Percentiles rank a stretch among this genome's conserved stretches.
Evolutionary conservation across 1,284 basidiomycete genomes (phyloP).

Genomic region (Heterobasidion occidentale): DNA sequence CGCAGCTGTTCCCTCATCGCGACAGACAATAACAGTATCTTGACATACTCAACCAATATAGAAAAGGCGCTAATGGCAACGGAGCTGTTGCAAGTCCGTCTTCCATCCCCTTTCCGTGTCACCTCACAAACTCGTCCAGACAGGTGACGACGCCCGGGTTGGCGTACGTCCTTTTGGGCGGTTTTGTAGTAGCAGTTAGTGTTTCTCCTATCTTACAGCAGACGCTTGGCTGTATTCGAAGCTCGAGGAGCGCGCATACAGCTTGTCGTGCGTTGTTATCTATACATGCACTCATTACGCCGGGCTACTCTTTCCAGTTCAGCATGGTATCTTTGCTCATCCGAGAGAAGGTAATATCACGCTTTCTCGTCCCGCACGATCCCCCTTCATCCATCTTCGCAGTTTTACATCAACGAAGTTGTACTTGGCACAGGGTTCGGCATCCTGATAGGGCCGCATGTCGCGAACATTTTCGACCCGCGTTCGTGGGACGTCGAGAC

Average conservation of each 20-base stretch:
- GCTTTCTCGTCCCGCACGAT: not conserved
- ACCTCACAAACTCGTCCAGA: constrained; percentile 3
- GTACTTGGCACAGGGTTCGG: constrained; percentile 82
- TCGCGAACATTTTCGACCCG: constrained; percentile 73
- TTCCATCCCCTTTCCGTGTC: not conserved
- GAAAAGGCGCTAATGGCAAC: not conserved
- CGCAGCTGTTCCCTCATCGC: too few relatives aligned
- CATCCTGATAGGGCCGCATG: constrained; percentile 69
- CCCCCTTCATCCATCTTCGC: not conserved
- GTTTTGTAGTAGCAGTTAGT: constrained; percentile 11
- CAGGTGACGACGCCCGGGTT: constrained; percentile 7
- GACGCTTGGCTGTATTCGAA: not conserved
- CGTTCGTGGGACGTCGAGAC: constrained; percentile 56
- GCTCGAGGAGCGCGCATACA: not conserved
- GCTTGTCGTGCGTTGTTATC: not conserved
- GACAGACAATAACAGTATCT: too few relatives aligned
- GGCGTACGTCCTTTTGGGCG: constrained; percentile 10
- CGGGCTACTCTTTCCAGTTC: constrained; percentile 6
- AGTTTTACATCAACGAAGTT: constrained; percentile 89
- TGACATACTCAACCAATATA: not conserved
- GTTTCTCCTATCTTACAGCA: not conserved
- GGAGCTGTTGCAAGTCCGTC: constrained; percentile 1
- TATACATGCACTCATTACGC: not conserved
- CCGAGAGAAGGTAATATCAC: constrained; percentile 9
- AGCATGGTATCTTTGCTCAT: constrained; percentile 10